Evolutionary conservation across 495 filamentous ascomycete species (phyloP).

Genomic region (Parmelia sp.): DNA sequence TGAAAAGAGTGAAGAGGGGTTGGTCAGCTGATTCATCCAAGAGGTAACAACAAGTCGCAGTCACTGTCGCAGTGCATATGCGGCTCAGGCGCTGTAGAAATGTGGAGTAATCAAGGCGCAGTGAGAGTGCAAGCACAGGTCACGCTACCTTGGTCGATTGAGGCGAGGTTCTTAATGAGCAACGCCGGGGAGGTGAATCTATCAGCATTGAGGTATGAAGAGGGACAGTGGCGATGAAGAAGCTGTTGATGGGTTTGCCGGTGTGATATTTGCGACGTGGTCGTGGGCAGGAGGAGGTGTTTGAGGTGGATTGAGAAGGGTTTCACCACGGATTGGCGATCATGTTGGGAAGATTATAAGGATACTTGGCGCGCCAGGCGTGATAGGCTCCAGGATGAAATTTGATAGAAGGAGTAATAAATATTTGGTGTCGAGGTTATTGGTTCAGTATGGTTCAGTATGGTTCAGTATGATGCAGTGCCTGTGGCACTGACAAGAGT

Average conservation of each 20-base stretch:
- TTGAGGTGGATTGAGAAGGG: conserved; percentile 9
- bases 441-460: not conserved
- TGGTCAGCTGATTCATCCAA: not conserved
- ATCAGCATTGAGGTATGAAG: not conserved
- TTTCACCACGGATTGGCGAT: conserved; percentile 16
- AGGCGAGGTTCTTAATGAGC: not conserved
- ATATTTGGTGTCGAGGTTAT: not conserved
- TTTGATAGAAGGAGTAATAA: not conserved
- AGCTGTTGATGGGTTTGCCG: not conserved
- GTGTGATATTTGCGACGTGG: not conserved
- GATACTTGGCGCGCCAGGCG: not conserved
- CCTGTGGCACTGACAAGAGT: not conserved
- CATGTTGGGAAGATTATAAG: not conserved
- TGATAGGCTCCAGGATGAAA: no score
- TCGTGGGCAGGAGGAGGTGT: conserved; percentile 11
- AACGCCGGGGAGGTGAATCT: not conserved
- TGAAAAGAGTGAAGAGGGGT: conserved; percentile 14
- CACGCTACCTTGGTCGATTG: conserved; percentile 4
- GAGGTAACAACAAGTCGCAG: conserved; percentile 6
- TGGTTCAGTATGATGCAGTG: not conserved
- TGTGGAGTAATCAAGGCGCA: conserved; percentile 12
- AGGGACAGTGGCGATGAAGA: not conserved
- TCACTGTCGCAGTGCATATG: conserved; percentile 12
- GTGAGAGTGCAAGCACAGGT: conserved; percentile 13
- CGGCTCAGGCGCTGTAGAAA: conserved; percentile 5